A percentile compares a stretch with the other conserved stretches of the same genome.
Evolutionary conservation across 2,329 filamentous ascomycete species (phyloP).

Genomic region (Beauveria scarabaeidicola): DNA sequence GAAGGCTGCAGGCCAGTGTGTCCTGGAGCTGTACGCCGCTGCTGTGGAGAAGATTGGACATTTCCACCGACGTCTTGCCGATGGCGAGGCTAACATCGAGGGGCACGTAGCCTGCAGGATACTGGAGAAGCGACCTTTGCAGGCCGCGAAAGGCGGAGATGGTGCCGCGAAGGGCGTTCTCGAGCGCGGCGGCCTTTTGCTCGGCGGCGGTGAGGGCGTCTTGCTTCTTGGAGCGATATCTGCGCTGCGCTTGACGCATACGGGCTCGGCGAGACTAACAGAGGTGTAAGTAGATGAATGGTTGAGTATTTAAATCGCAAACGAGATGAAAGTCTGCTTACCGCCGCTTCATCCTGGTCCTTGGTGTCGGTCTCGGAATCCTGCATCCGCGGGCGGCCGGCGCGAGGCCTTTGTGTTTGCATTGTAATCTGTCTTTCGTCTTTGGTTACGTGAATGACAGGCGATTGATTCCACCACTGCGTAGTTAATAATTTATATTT

Average conservation of each 20-base stretch:
- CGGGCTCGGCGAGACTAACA: neutral
- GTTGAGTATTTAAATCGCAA: too few relatives aligned
- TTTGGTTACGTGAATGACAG: too few relatives aligned
- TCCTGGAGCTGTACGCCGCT: constrained; percentile 10
- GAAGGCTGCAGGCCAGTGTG: constrained; percentile 2
- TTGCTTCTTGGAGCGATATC: constrained; percentile 11
- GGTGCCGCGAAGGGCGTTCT: constrained; percentile 6
- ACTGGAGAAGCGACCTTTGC: constrained; percentile 5
- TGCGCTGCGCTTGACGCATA: constrained; percentile 9
- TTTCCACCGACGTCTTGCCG: constrained; percentile 2
- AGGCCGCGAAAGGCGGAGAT: constrained; percentile 4
- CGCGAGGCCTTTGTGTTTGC: constrained; percentile 5
- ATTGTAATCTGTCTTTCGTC: neutral
- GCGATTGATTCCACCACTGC: neutral
- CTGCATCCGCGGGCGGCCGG: constrained; percentile 7
- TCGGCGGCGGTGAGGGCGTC: constrained; percentile 7
- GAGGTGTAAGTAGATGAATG: neutral
- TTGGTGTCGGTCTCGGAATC: neutral
- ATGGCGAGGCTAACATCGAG: neutral
- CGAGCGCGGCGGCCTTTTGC: constrained; percentile 8
- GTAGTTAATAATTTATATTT: neutral
- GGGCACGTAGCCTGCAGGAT: neutral
- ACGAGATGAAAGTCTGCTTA: neutral
- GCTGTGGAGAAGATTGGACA: constrained; percentile 5
- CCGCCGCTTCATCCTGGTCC: constrained; percentile 3